Conservation (phyloP, 2,329 filamentous ascomycete species). For the Botrytis medusae region DNA sequence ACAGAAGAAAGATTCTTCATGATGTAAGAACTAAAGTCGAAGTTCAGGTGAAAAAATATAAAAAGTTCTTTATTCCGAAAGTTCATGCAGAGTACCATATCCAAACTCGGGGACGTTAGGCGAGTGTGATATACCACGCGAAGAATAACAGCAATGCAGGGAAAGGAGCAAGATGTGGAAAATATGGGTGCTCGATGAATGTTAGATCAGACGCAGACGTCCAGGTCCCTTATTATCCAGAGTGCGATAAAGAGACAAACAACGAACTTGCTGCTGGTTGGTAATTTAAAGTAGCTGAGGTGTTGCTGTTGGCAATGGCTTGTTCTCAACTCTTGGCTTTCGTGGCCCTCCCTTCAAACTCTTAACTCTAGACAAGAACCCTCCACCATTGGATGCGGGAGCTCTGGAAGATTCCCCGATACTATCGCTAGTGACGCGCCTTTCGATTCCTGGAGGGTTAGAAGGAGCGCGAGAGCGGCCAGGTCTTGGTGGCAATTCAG, state of each 20-base stretch:
- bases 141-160: not conserved
- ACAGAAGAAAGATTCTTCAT: not conserved
- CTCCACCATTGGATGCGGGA: conserved; percentile 39
- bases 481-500: conserved; percentile 39
- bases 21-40: not conserved
- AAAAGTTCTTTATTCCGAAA: not conserved
- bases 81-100: not conserved
- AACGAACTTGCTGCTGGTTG: not conserved
- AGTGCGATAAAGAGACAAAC: not conserved
- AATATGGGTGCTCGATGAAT: not conserved
- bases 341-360: conserved; percentile 72
- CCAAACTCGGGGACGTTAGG: not conserved
- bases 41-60: not conserved
- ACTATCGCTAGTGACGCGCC: conserved; percentile 62
- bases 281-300: conserved; percentile 11
- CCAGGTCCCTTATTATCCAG: not conserved
- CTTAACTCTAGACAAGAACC: conserved; percentile 77
- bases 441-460: conserved; percentile 62
- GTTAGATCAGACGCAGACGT: not conserved
- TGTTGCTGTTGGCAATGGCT: conserved; percentile 8
- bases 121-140: not conserved
- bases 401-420: conserved; percentile 42
- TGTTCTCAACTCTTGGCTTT: conserved; percentile 40
- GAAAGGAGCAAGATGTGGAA: not conserved
- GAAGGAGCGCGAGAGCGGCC: conserved; percentile 51